phyloP scores from a whole-genome alignment of 495 filamentous ascomycete species.

The Darksidea phi region DNA sequence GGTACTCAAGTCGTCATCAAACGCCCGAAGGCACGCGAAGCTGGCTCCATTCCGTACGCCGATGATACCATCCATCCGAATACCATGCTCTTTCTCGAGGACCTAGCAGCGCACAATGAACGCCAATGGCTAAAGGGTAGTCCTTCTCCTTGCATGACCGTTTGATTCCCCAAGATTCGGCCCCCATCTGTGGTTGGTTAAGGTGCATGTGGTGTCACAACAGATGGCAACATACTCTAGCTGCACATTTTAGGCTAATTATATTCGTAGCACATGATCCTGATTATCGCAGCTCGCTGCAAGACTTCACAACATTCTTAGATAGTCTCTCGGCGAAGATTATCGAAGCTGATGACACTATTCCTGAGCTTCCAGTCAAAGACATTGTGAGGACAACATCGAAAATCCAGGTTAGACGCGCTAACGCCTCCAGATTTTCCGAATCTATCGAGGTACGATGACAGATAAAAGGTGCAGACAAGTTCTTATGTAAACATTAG shows the following conservation, averaged over 20 bases:
- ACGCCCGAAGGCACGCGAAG: conserved; percentile 66
- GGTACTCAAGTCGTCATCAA: conserved; percentile 66
- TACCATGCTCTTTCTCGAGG: conserved; percentile 72
- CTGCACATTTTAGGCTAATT: too few species aligned
- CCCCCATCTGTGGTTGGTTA: too few species aligned
- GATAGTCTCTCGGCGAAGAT: conserved; percentile 68
- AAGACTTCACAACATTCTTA: conserved; percentile 76
- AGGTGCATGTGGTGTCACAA: too few species aligned
- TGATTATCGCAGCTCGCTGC: conserved; percentile 71
- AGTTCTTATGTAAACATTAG: conserved; percentile 1
- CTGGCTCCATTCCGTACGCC: conserved; percentile 63
- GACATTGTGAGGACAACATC: conserved; percentile 58
- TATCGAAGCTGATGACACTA: conserved; percentile 66
- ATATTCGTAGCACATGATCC: conserved; percentile 61
- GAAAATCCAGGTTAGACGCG: not conserved
- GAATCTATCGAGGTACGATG: conserved; percentile 75
- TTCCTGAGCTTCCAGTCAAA: conserved; percentile 78
- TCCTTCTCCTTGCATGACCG: conserved; percentile 18
- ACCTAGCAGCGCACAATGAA: conserved; percentile 75
- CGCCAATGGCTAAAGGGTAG: conserved; percentile 78
- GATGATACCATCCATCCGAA: conserved; percentile 75
- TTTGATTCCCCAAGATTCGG: too few species aligned
- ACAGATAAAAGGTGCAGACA: not conserved
- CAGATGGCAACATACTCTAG: too few species aligned
- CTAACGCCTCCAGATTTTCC: conserved; percentile 58